These are phyloP conservation scores for Parastagonospora nodorum DNA, from an alignment of 2,329 filamentous ascomycete genomes.

Conservation along the genomic window DNA sequence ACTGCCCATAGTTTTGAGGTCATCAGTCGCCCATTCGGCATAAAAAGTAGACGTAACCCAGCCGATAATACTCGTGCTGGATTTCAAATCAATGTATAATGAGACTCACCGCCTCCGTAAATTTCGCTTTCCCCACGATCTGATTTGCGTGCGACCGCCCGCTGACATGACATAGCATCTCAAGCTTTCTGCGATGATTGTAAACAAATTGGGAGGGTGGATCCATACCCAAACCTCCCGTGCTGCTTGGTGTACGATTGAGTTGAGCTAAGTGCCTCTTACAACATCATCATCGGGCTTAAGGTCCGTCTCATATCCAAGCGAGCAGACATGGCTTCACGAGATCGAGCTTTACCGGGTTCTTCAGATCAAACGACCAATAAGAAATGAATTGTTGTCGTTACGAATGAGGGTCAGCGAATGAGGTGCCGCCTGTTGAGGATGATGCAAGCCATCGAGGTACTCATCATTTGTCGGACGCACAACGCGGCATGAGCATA, in stretches of 20 bases:
- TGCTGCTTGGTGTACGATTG: no score
- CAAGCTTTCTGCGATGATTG: no score
- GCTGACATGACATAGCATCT: no score
- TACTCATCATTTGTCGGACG: slow-evolving; percentile 34
- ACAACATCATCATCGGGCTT: no score
- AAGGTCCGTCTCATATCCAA: background rate
- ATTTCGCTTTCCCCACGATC: no score
- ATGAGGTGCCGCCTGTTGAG: slow-evolving; percentile 17
- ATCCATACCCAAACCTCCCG: no score
- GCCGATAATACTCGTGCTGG: background rate
- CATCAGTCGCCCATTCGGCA: background rate
- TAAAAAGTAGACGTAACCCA: background rate
- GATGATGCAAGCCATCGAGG: slow-evolving; percentile 41
- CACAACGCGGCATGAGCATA: slow-evolving; percentile 19
- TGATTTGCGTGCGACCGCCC: no score
- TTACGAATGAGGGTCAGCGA: slow-evolving; percentile 2
- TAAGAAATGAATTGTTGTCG: background rate
- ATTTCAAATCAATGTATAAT: no score
- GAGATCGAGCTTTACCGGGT: background rate
- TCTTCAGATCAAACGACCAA: background rate
- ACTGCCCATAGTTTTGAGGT: background rate
- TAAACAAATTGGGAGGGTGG: no score
- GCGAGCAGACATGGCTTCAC: background rate
- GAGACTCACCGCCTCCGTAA: no score
- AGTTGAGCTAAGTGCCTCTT: no score